Evolutionary conservation across 163 green algal genomes (phyloP).

Genomic region (Dunaliella salina): DNA sequence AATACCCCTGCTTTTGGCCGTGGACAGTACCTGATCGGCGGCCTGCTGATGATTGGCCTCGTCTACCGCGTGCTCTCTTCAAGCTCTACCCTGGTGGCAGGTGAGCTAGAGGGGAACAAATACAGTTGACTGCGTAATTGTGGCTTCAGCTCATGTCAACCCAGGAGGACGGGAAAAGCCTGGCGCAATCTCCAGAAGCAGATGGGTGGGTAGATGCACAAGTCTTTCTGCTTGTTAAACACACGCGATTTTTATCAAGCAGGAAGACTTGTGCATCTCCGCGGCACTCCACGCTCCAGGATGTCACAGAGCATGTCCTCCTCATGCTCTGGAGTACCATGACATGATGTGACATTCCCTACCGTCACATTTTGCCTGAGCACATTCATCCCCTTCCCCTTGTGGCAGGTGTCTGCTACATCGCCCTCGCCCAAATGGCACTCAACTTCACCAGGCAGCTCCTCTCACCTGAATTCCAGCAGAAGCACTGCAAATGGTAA

Average conservation of each 20-base stretch:
- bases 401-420: neutral
- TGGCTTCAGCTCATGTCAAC: no score
- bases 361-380: neutral
- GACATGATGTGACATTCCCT: neutral
- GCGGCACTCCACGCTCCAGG: no score
- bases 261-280: neutral
- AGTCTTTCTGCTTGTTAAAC: neutral
- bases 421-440: neutral
- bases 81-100: neutral
- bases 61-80: neutral
- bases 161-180: neutral
- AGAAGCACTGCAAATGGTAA: neutral
- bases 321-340: no score
- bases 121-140: neutral
- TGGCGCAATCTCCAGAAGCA: neutral
- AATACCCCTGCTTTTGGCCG: neutral
- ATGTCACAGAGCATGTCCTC: no score
- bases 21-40: neutral
- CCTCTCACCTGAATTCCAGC: neutral
- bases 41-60: neutral
- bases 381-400: neutral
- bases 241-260: neutral
- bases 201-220: neutral
- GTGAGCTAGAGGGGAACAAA: neutral
- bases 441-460: neutral